A percentile compares a stretch with the other conserved stretches of the same genome.
These are phyloP conservation scores for Fomitopsis schrenkii DNA, from an alignment of 1,284 basidiomycete genomes.

Conservation along the genomic window DNA sequence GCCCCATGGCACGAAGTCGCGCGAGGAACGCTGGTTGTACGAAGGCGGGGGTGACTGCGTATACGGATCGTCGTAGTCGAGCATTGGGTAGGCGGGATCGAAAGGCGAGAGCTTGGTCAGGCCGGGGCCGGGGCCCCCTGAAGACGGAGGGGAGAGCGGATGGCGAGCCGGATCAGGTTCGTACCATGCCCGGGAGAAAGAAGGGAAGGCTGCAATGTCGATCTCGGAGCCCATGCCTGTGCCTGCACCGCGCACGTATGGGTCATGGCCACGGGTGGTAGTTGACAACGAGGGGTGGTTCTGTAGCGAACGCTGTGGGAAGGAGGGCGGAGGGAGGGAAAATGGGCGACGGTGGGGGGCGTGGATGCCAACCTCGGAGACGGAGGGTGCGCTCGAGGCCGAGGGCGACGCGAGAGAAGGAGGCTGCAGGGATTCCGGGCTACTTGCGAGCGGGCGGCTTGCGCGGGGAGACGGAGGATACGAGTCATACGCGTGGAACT, in stretches of 20 bases:
- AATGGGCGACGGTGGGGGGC: constrained; percentile 37
- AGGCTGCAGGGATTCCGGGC: constrained; percentile 31
- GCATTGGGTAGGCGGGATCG: constrained; percentile 25
- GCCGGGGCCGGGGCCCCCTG: constrained; percentile 6
- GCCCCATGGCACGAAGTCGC: constrained; percentile 25
- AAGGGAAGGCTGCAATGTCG: constrained; percentile 58
- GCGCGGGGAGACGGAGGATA: constrained; percentile 37
- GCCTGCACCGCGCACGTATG: constrained; percentile 10
- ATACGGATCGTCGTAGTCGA: constrained; percentile 16
- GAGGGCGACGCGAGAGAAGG: constrained; percentile 50
- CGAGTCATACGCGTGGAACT: constrained; percentile 26
- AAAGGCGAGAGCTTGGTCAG: constrained; percentile 22
- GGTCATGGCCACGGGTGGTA: constrained; percentile 12
- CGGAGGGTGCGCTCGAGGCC: constrained; percentile 33
- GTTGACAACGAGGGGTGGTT: constrained; percentile 19
- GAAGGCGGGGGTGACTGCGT: constrained; percentile 22
- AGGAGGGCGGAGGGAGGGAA: constrained; percentile 40
- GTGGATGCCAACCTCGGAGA: constrained; percentile 26
- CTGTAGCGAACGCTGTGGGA: constrained; percentile 15
- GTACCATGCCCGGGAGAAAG: constrained; percentile 61
- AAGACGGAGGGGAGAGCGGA: constrained; percentile 17
- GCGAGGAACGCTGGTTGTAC: constrained; percentile 24
- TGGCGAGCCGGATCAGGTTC: constrained; percentile 21
- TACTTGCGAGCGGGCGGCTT: constrained; percentile 33
- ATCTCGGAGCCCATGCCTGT: constrained; percentile 33